A percentile compares a stretch with the other conserved stretches of the same genome.
These are phyloP conservation scores for Choanephora cucurbitarum DNA, from an alignment of 371 early-diverging fungal species.

Conservation along the genomic window DNA sequence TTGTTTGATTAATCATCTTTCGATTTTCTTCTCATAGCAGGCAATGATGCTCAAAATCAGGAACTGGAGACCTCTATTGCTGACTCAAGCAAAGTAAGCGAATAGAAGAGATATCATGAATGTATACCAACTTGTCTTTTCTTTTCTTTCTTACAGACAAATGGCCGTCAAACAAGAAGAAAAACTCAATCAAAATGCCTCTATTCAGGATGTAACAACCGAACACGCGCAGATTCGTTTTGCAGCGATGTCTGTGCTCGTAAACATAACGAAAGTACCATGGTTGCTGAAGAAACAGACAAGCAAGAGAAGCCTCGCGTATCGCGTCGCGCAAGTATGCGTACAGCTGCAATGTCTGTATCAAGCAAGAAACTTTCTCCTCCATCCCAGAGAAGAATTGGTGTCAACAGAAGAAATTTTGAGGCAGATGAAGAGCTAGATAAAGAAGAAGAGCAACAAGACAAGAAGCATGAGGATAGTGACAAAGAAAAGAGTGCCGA, in stretches of 20 bases:
- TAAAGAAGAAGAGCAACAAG: background rate
- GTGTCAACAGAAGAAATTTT: too few species aligned
- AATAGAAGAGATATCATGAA: background rate
- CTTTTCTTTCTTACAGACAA: slow-evolving; percentile 6
- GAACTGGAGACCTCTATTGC: background rate
- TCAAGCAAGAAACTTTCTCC: background rate
- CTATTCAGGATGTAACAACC: slow-evolving; percentile 34
- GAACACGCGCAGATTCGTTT: slow-evolving; percentile 42
- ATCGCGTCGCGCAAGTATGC: slow-evolving; percentile 4
- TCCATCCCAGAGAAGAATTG: too few species aligned
- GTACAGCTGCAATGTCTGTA: slow-evolving; percentile 1
- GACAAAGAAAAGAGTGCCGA: too few species aligned
- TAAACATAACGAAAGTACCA: slow-evolving; percentile 8
- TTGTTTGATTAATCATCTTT: too few species aligned
- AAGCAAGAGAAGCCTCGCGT: background rate
- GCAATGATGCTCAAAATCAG: background rate
- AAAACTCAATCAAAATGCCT: slow-evolving; percentile 31
- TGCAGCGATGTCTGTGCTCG: slow-evolving; percentile 50
- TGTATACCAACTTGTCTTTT: too few species aligned
- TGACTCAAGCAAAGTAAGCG: background rate
- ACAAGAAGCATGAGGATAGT: background rate
- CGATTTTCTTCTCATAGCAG: background rate
- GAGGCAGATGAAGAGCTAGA: too few species aligned
- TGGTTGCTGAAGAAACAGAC: background rate
- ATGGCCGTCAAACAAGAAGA: slow-evolving; percentile 20